Percentiles rank a stretch among this genome's conserved stretches.
These are phyloP conservation scores for Metschnikowia amazonensis DNA, from an alignment of 805 yeast species.

Conservation along the genomic window DNA sequence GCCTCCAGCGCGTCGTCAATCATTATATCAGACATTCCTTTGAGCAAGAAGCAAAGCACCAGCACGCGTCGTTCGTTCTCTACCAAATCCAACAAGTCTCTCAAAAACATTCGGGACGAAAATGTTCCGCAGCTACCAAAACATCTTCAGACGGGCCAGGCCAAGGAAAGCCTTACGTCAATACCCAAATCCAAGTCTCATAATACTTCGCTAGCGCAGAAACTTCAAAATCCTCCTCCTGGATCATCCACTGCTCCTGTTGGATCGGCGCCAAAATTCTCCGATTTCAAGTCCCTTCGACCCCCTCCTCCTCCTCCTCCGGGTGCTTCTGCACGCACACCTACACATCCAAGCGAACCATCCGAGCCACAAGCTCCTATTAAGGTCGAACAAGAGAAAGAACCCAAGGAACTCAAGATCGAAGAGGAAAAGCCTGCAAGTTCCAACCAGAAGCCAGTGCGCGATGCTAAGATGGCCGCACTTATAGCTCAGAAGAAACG, in stretches of 20 bases:
- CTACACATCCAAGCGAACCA: background rate
- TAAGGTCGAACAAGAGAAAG: conserved; percentile 13
- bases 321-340: conserved; percentile 2
- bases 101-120: conserved; percentile 11
- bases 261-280: conserved; percentile 27
- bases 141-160: background rate
- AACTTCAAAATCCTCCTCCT: conserved; percentile 23
- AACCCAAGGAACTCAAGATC: conserved; percentile 11
- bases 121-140: conserved; percentile 20
- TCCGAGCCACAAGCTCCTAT: conserved; percentile 2
- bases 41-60: background rate
- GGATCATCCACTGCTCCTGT: conserved; percentile 38
- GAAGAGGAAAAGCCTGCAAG: conserved; percentile 9
- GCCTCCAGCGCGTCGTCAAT: background rate
- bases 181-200: conserved; percentile 44
- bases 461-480: conserved; percentile 54
- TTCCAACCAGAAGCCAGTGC: conserved; percentile 32
- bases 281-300: conserved; percentile 32
- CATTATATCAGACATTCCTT: background rate
- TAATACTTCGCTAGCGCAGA: conserved; percentile 32
- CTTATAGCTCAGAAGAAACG: conserved; percentile 61
- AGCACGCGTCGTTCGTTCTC: conserved; percentile 29
- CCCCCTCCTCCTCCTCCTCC: conserved; percentile 47
- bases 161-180: background rate
- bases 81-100: conserved; percentile 33